Conservation (phyloP, 805 yeast genomes). For the Saturnispora diversa region DNA sequence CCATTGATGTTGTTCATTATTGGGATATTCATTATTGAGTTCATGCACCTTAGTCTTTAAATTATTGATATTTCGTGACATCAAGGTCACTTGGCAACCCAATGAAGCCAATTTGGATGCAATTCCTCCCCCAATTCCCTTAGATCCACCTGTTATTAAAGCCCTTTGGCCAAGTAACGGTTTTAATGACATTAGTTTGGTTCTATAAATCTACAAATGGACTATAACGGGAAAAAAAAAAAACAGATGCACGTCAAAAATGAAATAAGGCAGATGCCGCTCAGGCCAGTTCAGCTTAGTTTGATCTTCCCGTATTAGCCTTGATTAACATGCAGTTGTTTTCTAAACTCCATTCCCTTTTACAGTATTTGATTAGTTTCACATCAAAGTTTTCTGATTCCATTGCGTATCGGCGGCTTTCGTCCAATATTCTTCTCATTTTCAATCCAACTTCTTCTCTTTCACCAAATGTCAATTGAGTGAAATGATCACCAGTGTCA, state of each 20-base stretch:
- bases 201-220: not conserved
- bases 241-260: no score
- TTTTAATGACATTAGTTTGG: not conserved
- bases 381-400: slow-evolving; percentile 33
- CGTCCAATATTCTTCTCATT: slow-evolving; percentile 70
- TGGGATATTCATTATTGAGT: slow-evolving; percentile 18
- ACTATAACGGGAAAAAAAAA: not conserved
- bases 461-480: slow-evolving; percentile 38
- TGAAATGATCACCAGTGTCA: slow-evolving; percentile 37
- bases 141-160: slow-evolving; percentile 59
- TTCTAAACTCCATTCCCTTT: slow-evolving; percentile 53
- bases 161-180: slow-evolving; percentile 28
- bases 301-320: no score
- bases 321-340: slow-evolving; percentile 34
- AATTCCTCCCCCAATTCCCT: slow-evolving; percentile 56
- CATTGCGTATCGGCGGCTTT: slow-evolving; percentile 53
- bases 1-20: slow-evolving; percentile 25
- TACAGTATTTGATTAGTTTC: slow-evolving; percentile 52
- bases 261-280: no score
- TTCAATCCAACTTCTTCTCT: slow-evolving; percentile 54
- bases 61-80: slow-evolving; percentile 38
- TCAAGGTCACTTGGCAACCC: slow-evolving; percentile 46
- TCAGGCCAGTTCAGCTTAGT: no score
- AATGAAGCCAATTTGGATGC: slow-evolving; percentile 40
- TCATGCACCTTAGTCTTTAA: slow-evolving; percentile 26